Evolutionary conservation across 2,329 filamentous ascomycete species (phyloP).

Genomic region (Beauveria scarabaeidicola): DNA sequence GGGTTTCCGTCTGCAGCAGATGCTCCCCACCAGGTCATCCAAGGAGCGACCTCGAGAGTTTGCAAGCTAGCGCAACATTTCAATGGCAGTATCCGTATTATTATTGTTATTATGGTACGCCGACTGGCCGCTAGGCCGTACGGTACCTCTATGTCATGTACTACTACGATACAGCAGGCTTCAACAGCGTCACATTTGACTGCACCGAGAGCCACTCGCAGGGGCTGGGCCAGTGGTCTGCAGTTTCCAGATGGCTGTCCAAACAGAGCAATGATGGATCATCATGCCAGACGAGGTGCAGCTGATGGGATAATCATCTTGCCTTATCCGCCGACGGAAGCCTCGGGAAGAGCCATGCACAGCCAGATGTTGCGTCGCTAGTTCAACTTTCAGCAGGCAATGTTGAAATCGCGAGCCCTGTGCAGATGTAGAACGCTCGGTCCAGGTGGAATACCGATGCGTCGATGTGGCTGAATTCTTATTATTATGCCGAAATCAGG

Average conservation of each 20-base stretch:
- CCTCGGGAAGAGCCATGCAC: background rate
- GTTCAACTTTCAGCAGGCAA: background rate
- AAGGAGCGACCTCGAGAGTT: background rate
- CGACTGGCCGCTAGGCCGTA: no score
- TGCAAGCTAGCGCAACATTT: background rate
- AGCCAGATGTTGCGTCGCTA: background rate
- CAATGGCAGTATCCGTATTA: background rate
- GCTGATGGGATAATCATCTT: background rate
- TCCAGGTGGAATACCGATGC: background rate
- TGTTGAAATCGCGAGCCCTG: background rate
- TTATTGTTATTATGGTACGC: no score
- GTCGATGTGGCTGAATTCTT: constrained; percentile 1
- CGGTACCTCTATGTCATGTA: no score
- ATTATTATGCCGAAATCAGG: background rate
- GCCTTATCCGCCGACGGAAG: background rate
- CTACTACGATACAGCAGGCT: no score
- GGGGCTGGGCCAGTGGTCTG: background rate
- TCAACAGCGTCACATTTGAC: background rate
- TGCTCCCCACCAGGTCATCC: background rate
- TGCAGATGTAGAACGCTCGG: background rate
- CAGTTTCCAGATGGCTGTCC: background rate
- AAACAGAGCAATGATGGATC: background rate
- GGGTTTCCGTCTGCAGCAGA: background rate
- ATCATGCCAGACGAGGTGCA: background rate
- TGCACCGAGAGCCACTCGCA: background rate